Conservation (phyloP, 2,329 filamentous ascomycete genomes). For the Pleoardoris graminearum region DNA sequence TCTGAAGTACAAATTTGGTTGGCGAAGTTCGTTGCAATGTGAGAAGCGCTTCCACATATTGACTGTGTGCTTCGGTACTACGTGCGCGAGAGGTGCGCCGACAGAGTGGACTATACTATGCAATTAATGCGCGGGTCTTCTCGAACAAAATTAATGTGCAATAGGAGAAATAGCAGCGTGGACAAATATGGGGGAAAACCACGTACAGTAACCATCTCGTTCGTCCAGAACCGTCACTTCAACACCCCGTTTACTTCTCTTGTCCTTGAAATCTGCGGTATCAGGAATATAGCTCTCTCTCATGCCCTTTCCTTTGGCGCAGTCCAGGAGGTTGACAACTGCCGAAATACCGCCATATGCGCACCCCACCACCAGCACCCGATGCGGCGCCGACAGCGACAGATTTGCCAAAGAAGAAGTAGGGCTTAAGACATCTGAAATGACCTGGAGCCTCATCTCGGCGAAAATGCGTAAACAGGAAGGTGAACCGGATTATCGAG, state of each 20-base stretch:
- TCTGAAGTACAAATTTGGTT: conserved; percentile 64
- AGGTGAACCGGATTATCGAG: conserved; percentile 7
- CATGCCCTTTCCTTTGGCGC: conserved; percentile 58
- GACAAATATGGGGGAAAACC: not conserved
- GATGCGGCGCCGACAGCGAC: conserved; percentile 37
- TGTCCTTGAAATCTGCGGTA: conserved; percentile 41
- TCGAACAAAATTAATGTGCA: conserved; percentile 4
- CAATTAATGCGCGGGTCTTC: conserved; percentile 20
- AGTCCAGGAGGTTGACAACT: conserved; percentile 68
- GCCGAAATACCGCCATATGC: conserved; percentile 73
- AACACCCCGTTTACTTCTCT: conserved; percentile 56
- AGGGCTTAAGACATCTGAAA: conserved; percentile 25
- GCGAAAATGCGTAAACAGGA: conserved; percentile 13
- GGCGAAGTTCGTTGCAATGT: conserved; percentile 68
- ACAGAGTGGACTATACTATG: conserved; percentile 68
- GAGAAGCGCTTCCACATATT: conserved; percentile 72
- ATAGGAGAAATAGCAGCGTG: not conserved
- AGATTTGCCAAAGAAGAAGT: conserved; percentile 25
- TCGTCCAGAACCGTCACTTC: conserved; percentile 77
- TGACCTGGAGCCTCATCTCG: conserved; percentile 35
- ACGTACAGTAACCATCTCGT: conserved; percentile 79
- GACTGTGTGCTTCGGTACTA: conserved; percentile 63
- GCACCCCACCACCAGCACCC: conserved; percentile 68
- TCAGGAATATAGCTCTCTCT: conserved; percentile 50
- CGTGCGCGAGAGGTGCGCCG: conserved; percentile 72